These are phyloP conservation scores for Leptosphaerulina australis DNA, from an alignment of 2,329 filamentous ascomycete genomes.

Conservation along the genomic window DNA sequence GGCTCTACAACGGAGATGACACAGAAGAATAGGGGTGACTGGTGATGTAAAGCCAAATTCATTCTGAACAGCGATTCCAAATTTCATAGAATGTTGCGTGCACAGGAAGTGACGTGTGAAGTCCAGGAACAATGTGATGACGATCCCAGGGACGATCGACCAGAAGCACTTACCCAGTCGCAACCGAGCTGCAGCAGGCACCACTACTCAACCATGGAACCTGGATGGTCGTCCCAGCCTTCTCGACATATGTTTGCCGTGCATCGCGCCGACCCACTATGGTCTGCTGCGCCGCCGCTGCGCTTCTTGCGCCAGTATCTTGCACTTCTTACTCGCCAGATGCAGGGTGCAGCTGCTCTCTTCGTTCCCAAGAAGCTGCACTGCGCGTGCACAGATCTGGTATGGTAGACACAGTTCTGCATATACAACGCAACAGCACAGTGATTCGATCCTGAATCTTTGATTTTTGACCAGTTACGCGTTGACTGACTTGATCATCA, in stretches of 20 bases:
- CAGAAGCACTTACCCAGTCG: background rate
- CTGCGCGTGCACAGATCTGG: slow-evolving; percentile 7
- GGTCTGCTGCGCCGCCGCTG: slow-evolving; percentile 6
- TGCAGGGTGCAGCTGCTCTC: slow-evolving; percentile 15
- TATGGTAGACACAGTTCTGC: slow-evolving; percentile 1
- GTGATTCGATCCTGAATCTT: background rate
- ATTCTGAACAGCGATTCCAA: too few species aligned
- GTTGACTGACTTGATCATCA: slow-evolving; percentile 7
- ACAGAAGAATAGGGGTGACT: too few species aligned
- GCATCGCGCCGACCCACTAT: slow-evolving; percentile 3
- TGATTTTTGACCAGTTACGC: background rate
- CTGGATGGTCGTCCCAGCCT: background rate
- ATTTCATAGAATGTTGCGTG: too few species aligned
- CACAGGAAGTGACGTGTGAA: too few species aligned
- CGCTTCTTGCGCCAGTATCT: background rate
- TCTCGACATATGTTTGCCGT: slow-evolving; percentile 6
- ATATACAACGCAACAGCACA: slow-evolving; percentile 10
- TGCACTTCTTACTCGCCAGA: background rate
- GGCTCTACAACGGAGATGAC: too few species aligned
- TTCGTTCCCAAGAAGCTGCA: slow-evolving; percentile 12
- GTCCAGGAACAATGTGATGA: too few species aligned
- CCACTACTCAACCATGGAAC: slow-evolving; percentile 8
- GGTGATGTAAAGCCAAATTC: too few species aligned
- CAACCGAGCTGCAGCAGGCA: slow-evolving; percentile 13
- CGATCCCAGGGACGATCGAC: slow-evolving; percentile 5